A percentile compares a stretch with the other conserved stretches of the same genome.
These are phyloP conservation scores for Lipomyces japonicus DNA, from an alignment of 805 yeast species.

Conservation along the genomic window DNA sequence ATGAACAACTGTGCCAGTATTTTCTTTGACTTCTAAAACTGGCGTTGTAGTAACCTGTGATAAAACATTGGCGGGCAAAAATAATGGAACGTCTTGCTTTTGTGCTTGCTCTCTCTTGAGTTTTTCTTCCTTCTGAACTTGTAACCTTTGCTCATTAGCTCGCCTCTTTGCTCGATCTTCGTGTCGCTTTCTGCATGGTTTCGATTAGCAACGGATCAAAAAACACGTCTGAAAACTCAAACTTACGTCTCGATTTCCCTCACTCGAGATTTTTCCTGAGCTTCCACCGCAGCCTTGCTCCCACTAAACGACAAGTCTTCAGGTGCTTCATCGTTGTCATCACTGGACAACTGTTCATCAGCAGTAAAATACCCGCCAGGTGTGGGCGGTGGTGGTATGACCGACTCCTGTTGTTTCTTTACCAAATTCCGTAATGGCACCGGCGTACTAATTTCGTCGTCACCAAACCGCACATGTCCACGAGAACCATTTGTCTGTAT, in stretches of 20 bases:
- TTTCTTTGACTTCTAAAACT: conserved; percentile 1
- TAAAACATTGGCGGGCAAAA: conserved; percentile 14
- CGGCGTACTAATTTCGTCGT: too few species aligned
- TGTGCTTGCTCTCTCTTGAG: not conserved
- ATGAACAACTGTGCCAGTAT: not conserved
- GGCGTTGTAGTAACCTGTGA: conserved; percentile 19
- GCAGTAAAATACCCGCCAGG: conserved; percentile 21
- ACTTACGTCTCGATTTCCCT: not conserved
- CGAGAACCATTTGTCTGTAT: not conserved
- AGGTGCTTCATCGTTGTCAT: conserved; percentile 22
- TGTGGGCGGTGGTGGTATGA: conserved; percentile 1
- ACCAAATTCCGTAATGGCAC: too few species aligned
- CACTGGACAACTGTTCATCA: conserved; percentile 9
- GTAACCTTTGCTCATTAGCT: conserved; percentile 1
- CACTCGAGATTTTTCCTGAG: not conserved
- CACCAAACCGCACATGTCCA: conserved; percentile 17
- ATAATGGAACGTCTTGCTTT: conserved; percentile 7
- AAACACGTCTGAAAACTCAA: too few species aligned
- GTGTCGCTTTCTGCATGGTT: not conserved
- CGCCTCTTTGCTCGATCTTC: conserved; percentile 3
- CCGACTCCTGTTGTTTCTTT: not conserved
- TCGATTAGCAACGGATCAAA: too few species aligned
- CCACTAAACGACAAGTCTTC: conserved; percentile 23
- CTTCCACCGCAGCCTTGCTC: conserved; percentile 1
- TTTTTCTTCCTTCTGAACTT: conserved; percentile 14